phyloP scores from a whole-genome alignment of 768 basidiomycete genomes.

The Leucocoprinus leucothites region DNA sequence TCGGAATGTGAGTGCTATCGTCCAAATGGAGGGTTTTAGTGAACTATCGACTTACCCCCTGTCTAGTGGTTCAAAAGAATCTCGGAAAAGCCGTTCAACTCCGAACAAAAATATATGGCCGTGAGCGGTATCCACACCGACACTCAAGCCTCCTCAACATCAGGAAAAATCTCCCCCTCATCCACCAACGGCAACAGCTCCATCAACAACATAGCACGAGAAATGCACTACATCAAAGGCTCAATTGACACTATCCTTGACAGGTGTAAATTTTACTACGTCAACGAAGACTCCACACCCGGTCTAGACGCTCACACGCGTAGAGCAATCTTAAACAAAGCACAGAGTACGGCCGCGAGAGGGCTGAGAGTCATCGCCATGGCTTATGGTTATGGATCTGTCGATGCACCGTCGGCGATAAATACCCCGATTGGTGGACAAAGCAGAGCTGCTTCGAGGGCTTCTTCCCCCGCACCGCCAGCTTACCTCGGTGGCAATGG shows the following conservation, averaged over 20 bases:
- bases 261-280: conserved; percentile 86
- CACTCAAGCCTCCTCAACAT: conserved; percentile 16
- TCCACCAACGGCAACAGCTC: neutral
- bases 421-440: conserved; percentile 4
- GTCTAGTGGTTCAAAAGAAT: conserved; percentile 64
- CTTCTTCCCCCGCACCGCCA: conserved; percentile 22
- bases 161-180: conserved; percentile 12
- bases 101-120: conserved; percentile 92
- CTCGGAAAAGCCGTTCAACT: conserved; percentile 88
- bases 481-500: neutral
- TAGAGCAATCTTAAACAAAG: conserved; percentile 65
- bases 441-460: conserved; percentile 27
- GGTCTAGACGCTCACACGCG: conserved; percentile 67
- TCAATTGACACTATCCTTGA: conserved; percentile 86
- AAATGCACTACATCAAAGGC: conserved; percentile 90
- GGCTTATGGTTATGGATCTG: conserved; percentile 79
- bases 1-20: conserved; percentile 50
- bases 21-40: neutral
- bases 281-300: conserved; percentile 87
- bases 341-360: conserved; percentile 65
- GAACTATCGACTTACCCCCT: neutral
- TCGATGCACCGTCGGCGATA: conserved; percentile 31
- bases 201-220: conserved; percentile 39
- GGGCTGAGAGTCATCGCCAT: conserved; percentile 89
- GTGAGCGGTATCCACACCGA: conserved; percentile 71